Evolutionary conservation across 371 early-diverging fungal genomes (phyloP).

Genomic region (Syncephalastrum racemosum): DNA sequence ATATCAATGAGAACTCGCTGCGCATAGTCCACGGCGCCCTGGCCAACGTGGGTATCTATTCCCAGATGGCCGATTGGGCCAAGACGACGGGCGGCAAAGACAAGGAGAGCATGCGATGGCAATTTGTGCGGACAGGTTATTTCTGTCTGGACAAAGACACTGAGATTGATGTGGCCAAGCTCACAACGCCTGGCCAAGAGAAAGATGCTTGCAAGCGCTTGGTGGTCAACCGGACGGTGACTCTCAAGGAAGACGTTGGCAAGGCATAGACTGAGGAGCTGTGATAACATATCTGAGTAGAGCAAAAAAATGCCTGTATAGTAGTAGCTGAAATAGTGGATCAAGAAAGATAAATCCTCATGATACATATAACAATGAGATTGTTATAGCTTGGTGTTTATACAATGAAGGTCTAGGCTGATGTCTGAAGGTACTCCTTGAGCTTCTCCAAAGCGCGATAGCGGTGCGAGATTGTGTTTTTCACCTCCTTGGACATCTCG

Average conservation of each 20-base stretch:
- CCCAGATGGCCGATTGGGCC: slow-evolving; percentile 50
- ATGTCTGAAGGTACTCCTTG: slow-evolving; percentile 42
- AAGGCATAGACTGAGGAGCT: slow-evolving; percentile 42
- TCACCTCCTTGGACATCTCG: slow-evolving; percentile 81
- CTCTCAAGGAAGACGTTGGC: slow-evolving; percentile 88
- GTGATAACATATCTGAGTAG: not conserved
- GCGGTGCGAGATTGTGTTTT: slow-evolving; percentile 92
- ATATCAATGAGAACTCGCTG: slow-evolving; percentile 86
- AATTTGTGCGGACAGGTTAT: slow-evolving; percentile 97
- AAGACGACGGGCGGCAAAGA: slow-evolving; percentile 46
- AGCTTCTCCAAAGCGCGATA: slow-evolving; percentile 77
- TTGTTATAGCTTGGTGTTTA: too few species aligned
- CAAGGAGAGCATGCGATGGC: slow-evolving; percentile 89
- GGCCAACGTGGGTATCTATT: slow-evolving; percentile 84
- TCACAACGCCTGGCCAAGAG: slow-evolving; percentile 26
- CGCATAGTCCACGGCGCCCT: slow-evolving; percentile 69
- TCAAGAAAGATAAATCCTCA: too few species aligned
- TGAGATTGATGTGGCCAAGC: slow-evolving; percentile 52
- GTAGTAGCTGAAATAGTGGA: too few species aligned
- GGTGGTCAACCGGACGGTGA: slow-evolving; percentile 91
- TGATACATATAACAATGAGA: too few species aligned
- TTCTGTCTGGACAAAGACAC: slow-evolving; percentile 95
- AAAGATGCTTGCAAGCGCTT: slow-evolving; percentile 44
- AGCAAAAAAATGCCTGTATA: too few species aligned
- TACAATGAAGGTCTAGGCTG: too few species aligned